Percentiles rank a stretch among this genome's conserved stretches.
Evolutionary conservation across 2,329 filamentous ascomycete species (phyloP).

Genomic region (Diaporthe citrichinensis): DNA sequence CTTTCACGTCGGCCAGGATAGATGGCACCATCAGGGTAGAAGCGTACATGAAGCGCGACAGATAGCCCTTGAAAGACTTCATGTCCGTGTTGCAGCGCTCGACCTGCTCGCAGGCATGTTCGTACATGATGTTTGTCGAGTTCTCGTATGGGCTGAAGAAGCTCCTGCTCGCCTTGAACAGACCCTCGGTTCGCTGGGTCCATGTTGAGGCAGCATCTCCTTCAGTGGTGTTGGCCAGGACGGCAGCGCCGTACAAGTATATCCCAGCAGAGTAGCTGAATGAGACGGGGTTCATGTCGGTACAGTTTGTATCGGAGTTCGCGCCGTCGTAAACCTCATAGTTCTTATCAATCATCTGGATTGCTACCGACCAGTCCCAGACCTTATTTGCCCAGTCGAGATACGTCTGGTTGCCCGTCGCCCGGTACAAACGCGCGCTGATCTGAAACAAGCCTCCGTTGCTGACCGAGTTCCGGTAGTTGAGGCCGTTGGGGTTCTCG

Average conservation of each 20-base stretch:
- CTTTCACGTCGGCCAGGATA: conserved; percentile 62
- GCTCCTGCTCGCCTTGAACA: conserved; percentile 64
- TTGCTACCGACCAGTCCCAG: conserved; percentile 74
- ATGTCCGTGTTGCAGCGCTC: conserved; percentile 73
- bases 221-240: conserved; percentile 76
- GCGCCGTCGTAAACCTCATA: conserved; percentile 75
- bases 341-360: conserved; percentile 69
- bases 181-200: conserved; percentile 64
- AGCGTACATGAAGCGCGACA: conserved; percentile 75
- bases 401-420: conserved; percentile 77
- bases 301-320: conserved; percentile 68
- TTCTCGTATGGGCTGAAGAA: conserved; percentile 69
- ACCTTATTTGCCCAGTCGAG: conserved; percentile 75
- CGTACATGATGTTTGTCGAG: conserved; percentile 73
- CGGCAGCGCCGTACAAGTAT: conserved; percentile 74
- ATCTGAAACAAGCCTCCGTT: conserved; percentile 90
- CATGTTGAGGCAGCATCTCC: conserved; percentile 67
- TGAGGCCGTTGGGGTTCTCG: conserved; percentile 79
- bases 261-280: conserved; percentile 78
- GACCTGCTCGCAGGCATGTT: conserved; percentile 74
- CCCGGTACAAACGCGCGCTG: conserved; percentile 79
- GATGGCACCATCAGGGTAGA: conserved; percentile 70
- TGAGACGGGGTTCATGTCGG: conserved; percentile 64
- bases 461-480: conserved; percentile 86
- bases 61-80: conserved; percentile 77